Conservation (phyloP, 2,329 filamentous ascomycete genomes). For the Aspergillus pseudoterreus region DNA sequence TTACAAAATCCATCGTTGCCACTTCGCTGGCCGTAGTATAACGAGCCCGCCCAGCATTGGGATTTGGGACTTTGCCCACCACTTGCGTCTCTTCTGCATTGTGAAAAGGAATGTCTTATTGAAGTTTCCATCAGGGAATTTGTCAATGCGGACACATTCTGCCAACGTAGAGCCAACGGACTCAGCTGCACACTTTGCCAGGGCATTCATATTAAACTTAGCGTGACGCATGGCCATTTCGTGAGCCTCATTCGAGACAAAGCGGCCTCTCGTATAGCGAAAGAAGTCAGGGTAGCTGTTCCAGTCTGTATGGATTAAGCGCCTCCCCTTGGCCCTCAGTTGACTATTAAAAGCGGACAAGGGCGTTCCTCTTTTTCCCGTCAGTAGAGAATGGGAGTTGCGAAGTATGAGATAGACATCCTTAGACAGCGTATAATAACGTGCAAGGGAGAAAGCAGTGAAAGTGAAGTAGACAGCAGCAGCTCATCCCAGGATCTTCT, state of each 20-base stretch:
- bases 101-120: conserved; percentile 18
- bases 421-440: too few relatives aligned
- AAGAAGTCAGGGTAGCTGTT: background rate
- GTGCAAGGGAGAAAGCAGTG: too few relatives aligned
- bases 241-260: conserved; percentile 14
- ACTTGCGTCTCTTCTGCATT: conserved; percentile 18
- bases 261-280: conserved; percentile 14
- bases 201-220: conserved; percentile 14
- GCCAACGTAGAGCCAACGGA: conserved; percentile 2
- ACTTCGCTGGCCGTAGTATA: conserved; percentile 19
- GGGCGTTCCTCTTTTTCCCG: background rate
- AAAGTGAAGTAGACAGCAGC: too few relatives aligned
- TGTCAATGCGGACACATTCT: conserved; percentile 11
- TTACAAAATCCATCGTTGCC: conserved; percentile 20
- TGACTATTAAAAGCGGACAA: background rate
- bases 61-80: conserved; percentile 19
- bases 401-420: background rate
- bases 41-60: conserved; percentile 15
- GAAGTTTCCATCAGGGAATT: conserved; percentile 17
- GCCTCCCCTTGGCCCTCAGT: background rate
- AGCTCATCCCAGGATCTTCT: too few relatives aligned
- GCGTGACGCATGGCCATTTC: conserved; percentile 15
- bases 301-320: background rate
- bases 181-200: conserved; percentile 11
- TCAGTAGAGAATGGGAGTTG: background rate